Percentiles rank a stretch among this genome's conserved stretches.
Conservation (phyloP, 306 rosid species). For the Trichosanthes cucumerina region DNA sequence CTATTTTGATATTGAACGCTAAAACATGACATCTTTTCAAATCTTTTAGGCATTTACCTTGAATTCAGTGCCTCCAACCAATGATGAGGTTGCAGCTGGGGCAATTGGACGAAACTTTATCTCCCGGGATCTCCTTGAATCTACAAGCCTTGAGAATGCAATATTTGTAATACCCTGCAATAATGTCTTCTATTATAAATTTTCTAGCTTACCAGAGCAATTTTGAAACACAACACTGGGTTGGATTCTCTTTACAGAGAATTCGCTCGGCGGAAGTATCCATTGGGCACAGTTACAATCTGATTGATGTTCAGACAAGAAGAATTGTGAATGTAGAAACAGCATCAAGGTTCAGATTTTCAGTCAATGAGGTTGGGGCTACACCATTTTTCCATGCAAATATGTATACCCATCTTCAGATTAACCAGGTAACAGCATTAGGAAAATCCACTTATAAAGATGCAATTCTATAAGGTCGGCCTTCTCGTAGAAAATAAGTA, state of each 20-base stretch:
- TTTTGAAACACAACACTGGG: not conserved
- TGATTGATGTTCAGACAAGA: conserved; percentile 47
- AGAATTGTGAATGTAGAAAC: conserved; percentile 66
- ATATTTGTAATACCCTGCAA: conserved; percentile 27
- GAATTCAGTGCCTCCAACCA: conserved; percentile 55
- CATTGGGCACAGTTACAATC: conserved; percentile 51
- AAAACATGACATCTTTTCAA: not conserved
- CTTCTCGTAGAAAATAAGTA: not conserved
- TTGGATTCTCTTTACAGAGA: conserved; percentile 36
- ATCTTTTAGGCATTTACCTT: conserved; percentile 57
- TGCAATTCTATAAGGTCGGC: not conserved
- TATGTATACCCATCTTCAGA: conserved; percentile 59
- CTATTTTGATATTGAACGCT: not conserved
- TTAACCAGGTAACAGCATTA: conserved; percentile 41
- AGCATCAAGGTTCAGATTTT: conserved; percentile 52
- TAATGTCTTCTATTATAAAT: conserved; percentile 11
- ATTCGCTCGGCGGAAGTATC: conserved; percentile 50
- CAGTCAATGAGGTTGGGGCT: conserved; percentile 43
- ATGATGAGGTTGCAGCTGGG: conserved; percentile 54
- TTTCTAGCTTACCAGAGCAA: not conserved
- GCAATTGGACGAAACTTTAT: conserved; percentile 74
- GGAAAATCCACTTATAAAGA: not conserved
- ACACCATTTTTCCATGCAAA: conserved; percentile 69
- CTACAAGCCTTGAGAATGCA: conserved; percentile 60
- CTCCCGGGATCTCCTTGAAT: conserved; percentile 71